A percentile compares a stretch with the other conserved stretches of the same genome.
Evolutionary conservation across 345 rosid species (phyloP).

Genomic region (Pistacia vera): DNA sequence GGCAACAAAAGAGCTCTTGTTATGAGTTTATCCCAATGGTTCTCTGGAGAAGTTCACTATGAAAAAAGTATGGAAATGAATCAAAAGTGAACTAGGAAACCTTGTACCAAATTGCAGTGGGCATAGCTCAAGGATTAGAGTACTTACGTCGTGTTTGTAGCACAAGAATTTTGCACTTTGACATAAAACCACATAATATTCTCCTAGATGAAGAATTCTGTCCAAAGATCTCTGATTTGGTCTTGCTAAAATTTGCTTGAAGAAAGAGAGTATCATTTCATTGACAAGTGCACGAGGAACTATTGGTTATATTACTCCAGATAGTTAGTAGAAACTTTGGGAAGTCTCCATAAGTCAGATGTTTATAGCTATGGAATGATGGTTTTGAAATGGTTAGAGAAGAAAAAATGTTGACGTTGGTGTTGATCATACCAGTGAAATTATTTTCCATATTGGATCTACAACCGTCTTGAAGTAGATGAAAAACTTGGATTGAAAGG

Average conservation of each 20-base stretch:
- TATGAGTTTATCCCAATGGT: background rate
- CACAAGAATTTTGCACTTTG: too few species aligned
- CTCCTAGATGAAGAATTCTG: too few species aligned
- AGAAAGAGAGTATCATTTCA: background rate
- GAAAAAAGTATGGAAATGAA: background rate
- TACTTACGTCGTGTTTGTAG: too few species aligned
- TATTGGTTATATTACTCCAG: background rate
- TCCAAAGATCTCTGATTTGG: background rate
- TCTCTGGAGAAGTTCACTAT: conserved; percentile 2
- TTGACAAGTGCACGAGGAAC: background rate
- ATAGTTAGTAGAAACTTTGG: background rate
- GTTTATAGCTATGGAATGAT: conserved; percentile 63
- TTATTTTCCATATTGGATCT: conserved; percentile 8
- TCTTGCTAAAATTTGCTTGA: background rate
- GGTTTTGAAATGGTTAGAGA: background rate
- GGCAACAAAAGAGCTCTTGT: background rate
- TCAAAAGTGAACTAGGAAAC: background rate
- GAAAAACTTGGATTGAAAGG: background rate
- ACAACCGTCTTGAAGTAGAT: background rate
- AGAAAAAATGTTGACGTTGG: background rate
- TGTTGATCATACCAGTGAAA: background rate
- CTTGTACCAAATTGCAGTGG: too few species aligned
- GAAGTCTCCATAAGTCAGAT: conserved; percentile 25
- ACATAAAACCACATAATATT: too few species aligned
- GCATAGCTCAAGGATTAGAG: too few species aligned